phyloP scores from a whole-genome alignment of 371 early-diverging fungal species.

The Mortierella sp. region DNA sequence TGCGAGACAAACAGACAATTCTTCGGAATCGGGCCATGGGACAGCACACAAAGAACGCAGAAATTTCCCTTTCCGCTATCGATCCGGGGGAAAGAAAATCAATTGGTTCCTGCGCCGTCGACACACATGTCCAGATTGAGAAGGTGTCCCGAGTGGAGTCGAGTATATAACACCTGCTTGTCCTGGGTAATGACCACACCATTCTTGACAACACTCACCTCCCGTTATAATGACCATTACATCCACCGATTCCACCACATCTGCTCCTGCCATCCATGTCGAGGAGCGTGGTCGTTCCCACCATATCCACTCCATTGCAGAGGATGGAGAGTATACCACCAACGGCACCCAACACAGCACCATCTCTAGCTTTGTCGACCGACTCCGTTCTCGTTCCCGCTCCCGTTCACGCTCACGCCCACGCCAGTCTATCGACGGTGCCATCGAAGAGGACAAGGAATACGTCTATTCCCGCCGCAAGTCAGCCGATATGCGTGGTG shows the following conservation, averaged over 20 bases:
- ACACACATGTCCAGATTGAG: too few species aligned
- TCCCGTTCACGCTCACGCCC: slow-evolving; percentile 19
- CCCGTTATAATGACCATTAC: not conserved
- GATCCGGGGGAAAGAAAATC: too few species aligned
- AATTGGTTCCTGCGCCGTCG: too few species aligned
- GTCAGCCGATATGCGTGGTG: slow-evolving; percentile 23
- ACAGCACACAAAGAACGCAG: too few species aligned
- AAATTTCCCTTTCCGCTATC: too few species aligned
- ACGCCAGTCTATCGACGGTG: slow-evolving; percentile 2
- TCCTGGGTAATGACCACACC: too few species aligned
- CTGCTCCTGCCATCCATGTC: slow-evolving; percentile 24
- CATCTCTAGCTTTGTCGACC: slow-evolving; percentile 21
- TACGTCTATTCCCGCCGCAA: slow-evolving; percentile 21
- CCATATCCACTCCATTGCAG: slow-evolving; percentile 5
- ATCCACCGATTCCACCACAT: slow-evolving; percentile 8
- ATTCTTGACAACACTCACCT: not conserved
- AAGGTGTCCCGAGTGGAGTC: too few species aligned
- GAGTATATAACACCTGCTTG: too few species aligned
- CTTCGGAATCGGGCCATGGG: too few species aligned
- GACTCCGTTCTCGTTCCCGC: slow-evolving; percentile 26
- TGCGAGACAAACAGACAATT: too few species aligned
- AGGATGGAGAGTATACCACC: not conserved
- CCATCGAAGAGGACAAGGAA: slow-evolving; percentile 13
- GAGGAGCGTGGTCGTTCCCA: slow-evolving; percentile 24
- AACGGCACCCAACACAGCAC: slow-evolving; percentile 18